Conservation (phyloP, 768 basidiomycete genomes). For the Phanerochaete carnosa region DNA sequence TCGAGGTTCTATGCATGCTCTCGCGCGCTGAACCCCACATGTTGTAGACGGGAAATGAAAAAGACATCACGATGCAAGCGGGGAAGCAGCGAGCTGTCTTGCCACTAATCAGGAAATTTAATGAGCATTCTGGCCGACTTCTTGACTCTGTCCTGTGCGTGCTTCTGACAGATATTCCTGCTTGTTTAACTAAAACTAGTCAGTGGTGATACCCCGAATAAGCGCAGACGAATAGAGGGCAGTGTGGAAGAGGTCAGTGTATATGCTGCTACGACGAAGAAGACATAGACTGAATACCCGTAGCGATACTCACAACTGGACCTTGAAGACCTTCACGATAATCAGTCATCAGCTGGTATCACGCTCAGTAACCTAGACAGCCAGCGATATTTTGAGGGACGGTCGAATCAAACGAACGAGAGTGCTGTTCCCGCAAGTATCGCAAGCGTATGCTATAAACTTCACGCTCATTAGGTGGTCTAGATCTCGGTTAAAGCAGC, state of each 20-base stretch:
- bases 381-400: slow-evolving; percentile 78
- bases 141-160: slow-evolving; percentile 74
- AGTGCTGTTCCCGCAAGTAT: slow-evolving; percentile 20
- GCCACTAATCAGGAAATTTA: slow-evolving; percentile 94
- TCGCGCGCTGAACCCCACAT: background rate
- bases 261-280: background rate
- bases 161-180: slow-evolving; percentile 5
- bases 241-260: slow-evolving; percentile 38
- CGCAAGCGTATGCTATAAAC: slow-evolving; percentile 24
- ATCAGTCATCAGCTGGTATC: slow-evolving; percentile 63
- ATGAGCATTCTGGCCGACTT: slow-evolving; percentile 92
- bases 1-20: background rate
- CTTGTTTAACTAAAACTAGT: slow-evolving; percentile 25
- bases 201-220: slow-evolving; percentile 55
- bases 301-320: slow-evolving; percentile 62
- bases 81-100: slow-evolving; percentile 85
- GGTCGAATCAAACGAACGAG: slow-evolving; percentile 23
- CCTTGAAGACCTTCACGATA: slow-evolving; percentile 79
- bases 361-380: slow-evolving; percentile 85
- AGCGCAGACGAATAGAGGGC: slow-evolving; percentile 53
- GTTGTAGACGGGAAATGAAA: slow-evolving; percentile 78
- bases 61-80: slow-evolving; percentile 94
- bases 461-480: background rate
- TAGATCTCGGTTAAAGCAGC: slow-evolving; percentile 44
- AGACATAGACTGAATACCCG: background rate